phyloP scores from a whole-genome alignment of 2,329 filamentous ascomycete genomes.

The Penicillium vulpinum region DNA sequence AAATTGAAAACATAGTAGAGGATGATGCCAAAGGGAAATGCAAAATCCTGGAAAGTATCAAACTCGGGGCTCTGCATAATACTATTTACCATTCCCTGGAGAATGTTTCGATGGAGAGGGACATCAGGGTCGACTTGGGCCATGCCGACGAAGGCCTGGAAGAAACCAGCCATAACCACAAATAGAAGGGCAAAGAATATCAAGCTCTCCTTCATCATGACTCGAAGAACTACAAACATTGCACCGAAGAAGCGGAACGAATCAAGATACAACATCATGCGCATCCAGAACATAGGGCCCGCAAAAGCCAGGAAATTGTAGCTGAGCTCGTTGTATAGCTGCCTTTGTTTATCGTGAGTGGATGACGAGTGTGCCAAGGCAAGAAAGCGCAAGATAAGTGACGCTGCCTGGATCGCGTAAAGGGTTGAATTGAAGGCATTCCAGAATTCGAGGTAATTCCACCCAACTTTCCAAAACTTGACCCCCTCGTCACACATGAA shows the following conservation, averaged over 20 bases:
- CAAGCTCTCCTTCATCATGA: conserved; percentile 89
- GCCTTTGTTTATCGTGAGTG: conserved; percentile 52
- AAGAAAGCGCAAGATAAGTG: conserved; percentile 75
- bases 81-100: conserved; percentile 72
- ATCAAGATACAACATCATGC: conserved; percentile 88
- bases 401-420: conserved; percentile 75
- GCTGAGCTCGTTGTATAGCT: conserved; percentile 72
- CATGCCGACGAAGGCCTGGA: conserved; percentile 91
- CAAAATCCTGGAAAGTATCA: conserved; percentile 82
- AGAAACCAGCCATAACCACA: conserved; percentile 74
- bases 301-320: conserved; percentile 95
- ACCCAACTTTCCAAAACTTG: conserved; percentile 93
- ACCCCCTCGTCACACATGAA: conserved; percentile 84
- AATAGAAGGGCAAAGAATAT: conserved; percentile 93
- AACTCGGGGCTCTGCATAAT: conserved; percentile 94
- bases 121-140: conserved; percentile 76
- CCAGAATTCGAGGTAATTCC: conserved; percentile 93
- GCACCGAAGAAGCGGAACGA: conserved; percentile 93
- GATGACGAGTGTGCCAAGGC: conserved; percentile 66
- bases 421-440: conserved; percentile 88
- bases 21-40: conserved; percentile 87
- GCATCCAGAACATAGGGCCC: conserved; percentile 95
- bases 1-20: conserved; percentile 99
- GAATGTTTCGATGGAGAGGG: conserved; percentile 43
- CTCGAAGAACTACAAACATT: conserved; percentile 95